Conservation (phyloP, 495 filamentous ascomycete genomes). For the Massariosphaeria phaeospora region DNA sequence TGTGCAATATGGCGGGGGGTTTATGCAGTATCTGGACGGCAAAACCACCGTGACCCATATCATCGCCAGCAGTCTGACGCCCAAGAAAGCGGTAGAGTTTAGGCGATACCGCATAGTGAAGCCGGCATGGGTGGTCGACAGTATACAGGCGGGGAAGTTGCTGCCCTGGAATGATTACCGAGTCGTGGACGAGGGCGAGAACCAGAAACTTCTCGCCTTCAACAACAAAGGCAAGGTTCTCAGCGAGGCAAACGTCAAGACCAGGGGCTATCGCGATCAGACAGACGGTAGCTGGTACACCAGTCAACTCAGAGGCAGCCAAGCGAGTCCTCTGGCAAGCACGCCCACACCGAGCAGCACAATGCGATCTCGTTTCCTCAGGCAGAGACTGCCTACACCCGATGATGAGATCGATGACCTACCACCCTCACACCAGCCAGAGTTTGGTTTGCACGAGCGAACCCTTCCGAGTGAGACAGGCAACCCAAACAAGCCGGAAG, state of each 20-base stretch:
- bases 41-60: slow-evolving; percentile 95
- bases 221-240: slow-evolving; percentile 62
- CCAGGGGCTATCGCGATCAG: slow-evolving; percentile 65
- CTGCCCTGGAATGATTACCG: slow-evolving; percentile 81
- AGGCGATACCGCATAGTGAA: slow-evolving; percentile 83
- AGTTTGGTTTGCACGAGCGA: not conserved
- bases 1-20: slow-evolving; percentile 84
- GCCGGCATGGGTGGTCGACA: slow-evolving; percentile 93
- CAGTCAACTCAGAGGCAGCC: slow-evolving; percentile 54
- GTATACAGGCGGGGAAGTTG: slow-evolving; percentile 70
- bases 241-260: slow-evolving; percentile 57
- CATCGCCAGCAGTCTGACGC: slow-evolving; percentile 81
- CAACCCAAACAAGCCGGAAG: not conserved
- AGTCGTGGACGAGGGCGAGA: slow-evolving; percentile 71
- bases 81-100: slow-evolving; percentile 87
- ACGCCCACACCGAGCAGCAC: slow-evolving; percentile 19
- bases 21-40: slow-evolving; percentile 88
- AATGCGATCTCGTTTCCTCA: slow-evolving; percentile 17
- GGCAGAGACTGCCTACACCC: slow-evolving; percentile 21
- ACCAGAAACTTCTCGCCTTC: slow-evolving; percentile 74
- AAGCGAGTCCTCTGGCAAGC: slow-evolving; percentile 5
- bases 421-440: slow-evolving; percentile 28
- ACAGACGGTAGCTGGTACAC: slow-evolving; percentile 75
- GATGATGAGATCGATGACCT: slow-evolving; percentile 27
- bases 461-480: not conserved